Percentiles rank a stretch among this genome's conserved stretches.
Evolutionary conservation across 2,329 filamentous ascomycete genomes (phyloP).

Genomic region (Fusarium proliferatum): DNA sequence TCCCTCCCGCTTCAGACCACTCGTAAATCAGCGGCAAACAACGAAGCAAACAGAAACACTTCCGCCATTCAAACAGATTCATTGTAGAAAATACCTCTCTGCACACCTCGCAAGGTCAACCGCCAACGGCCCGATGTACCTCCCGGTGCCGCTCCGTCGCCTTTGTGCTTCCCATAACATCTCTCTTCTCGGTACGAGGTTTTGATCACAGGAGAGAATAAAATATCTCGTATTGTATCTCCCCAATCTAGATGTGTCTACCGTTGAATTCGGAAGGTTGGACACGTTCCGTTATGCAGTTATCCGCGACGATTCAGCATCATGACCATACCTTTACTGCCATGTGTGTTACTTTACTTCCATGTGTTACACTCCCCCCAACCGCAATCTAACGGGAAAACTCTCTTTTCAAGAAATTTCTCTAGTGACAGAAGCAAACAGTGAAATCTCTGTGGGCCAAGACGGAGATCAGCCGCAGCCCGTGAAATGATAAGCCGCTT

Average conservation of each 20-base stretch:
- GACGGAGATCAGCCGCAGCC: slow-evolving; percentile 16
- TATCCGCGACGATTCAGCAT: slow-evolving; percentile 9
- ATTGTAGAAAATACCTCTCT: background rate
- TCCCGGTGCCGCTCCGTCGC: background rate
- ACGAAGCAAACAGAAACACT: background rate
- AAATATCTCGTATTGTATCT: background rate
- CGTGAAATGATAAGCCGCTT: slow-evolving; percentile 17
- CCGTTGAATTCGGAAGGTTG: slow-evolving; percentile 1
- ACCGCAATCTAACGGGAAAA: background rate
- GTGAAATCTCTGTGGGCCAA: background rate
- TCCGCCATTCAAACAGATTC: background rate
- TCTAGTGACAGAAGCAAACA: background rate
- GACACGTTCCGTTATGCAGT: background rate
- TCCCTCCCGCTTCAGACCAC: background rate
- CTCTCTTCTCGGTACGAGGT: background rate
- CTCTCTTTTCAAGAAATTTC: background rate
- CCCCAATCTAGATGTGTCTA: background rate
- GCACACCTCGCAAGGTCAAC: slow-evolving; percentile 1
- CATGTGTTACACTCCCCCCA: background rate
- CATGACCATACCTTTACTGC: background rate
- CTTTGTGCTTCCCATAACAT: slow-evolving; percentile 3
- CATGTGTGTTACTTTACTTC: background rate
- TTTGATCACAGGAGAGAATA: background rate
- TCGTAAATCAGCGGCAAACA: background rate
- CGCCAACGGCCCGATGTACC: background rate